Base-by-base conservation (phyloP, 164 flowering plant genomes). In the Annona squamosa region DNA sequence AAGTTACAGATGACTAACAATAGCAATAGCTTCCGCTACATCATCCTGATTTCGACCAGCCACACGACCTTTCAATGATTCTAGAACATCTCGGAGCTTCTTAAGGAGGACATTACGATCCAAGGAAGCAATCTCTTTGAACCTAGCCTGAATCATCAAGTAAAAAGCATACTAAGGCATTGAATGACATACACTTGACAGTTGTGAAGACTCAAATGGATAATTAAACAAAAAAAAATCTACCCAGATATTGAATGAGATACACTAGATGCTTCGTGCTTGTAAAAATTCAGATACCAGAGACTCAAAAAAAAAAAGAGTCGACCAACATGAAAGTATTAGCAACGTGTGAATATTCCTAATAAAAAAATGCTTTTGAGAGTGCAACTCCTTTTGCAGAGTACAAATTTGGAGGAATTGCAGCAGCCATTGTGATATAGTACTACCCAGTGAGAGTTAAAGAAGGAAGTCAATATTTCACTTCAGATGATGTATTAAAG, bases 61-160 rank as follows among this genome's bases (percentile, higher is more conserved):
- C 83, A 91, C 86, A 48, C 98, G 91, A 7, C 97, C 97, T 83
- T 86, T 87, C 68, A 96, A 77, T 61, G 92, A 77, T 84, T 96
- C 99, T 71, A 96, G 82, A 48, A 96, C 90, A 90, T 96, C 99
- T 79, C 98, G 85, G 71, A 96, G 97, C 81, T 92, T 96, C 88
- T 91, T 96, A 80, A 96, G 72, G 76, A 96, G 90, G 68, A 93
- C 97, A 78, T 96, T 97, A 68, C 88, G 90, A 79, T 96, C 99
- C 85, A 91, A 81, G 62, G 97, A 91, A 82, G 90, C 89, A 45
- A 83, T 90, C 78, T 96, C 97, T 81, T 87, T 82, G 18, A 88
- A 84, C 80, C 83, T 93, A 47, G 92, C 95, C 99, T 95, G 87
- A 79, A 84, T 70, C 47, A 5, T 19, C 13, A 57, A 47, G 18